Conservation (phyloP, 768 basidiomycete species). For the Naganishia randhawae region DNA sequence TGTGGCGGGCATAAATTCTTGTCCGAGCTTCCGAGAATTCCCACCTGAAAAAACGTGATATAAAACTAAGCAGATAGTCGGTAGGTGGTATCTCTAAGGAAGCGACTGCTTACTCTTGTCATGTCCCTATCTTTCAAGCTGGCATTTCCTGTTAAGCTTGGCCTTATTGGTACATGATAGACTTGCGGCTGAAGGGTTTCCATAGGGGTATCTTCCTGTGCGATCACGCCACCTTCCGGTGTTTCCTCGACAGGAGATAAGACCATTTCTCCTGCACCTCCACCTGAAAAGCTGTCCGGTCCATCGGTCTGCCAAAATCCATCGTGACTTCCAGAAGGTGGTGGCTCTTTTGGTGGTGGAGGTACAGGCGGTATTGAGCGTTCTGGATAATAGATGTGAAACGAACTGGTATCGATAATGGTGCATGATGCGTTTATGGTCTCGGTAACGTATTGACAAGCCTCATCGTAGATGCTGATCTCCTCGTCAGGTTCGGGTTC, state of each 20-base stretch:
- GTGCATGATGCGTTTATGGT: slow-evolving; percentile 45
- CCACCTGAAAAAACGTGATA: background rate
- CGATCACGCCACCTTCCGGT: background rate
- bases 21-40: background rate
- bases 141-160: background rate
- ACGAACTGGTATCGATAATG: slow-evolving; percentile 43
- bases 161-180: slow-evolving; percentile 10
- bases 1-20: background rate
- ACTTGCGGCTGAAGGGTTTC: background rate
- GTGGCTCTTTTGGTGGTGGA: too few species aligned
- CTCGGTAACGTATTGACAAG: slow-evolving; percentile 40
- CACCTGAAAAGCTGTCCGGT: background rate
- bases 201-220: background rate
- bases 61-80: too few species aligned
- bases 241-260: background rate
- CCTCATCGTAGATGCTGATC: slow-evolving; percentile 41
- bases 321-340: background rate
- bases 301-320: background rate
- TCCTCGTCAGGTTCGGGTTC: slow-evolving; percentile 2
- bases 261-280: background rate
- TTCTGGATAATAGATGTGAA: slow-evolving; percentile 45
- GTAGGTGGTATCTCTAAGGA: background rate
- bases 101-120: background rate
- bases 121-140: background rate
- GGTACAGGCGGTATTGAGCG: background rate